Conservation (phyloP, 345 rosid species). For the Salix koriyanagi region DNA sequence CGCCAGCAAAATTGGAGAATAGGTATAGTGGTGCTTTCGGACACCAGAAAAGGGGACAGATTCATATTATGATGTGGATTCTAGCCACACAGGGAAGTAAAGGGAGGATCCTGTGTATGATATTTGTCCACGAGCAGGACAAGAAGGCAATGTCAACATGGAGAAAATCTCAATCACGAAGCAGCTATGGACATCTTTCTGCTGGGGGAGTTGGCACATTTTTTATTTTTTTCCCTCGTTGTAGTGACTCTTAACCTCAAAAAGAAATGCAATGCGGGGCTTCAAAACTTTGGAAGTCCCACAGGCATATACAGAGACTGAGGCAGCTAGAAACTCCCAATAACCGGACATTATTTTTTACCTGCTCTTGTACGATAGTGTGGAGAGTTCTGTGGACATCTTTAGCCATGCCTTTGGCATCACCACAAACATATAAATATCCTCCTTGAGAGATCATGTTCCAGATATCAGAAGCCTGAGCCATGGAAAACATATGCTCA, state of each 20-base stretch:
- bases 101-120: not conserved
- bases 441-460: constrained; percentile 67
- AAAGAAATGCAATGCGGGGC: not conserved
- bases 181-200: not conserved
- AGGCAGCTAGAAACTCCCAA: not conserved
- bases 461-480: constrained; percentile 84
- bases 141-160: not conserved
- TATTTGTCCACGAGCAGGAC: not conserved
- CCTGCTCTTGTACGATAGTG: constrained; percentile 85
- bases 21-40: not conserved
- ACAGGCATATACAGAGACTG: no score
- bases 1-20: no score
- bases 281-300: no score
- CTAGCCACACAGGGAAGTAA: not conserved
- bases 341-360: not conserved
- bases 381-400: constrained; percentile 92
- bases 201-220: not conserved
- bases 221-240: not conserved
- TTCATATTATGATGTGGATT: not conserved
- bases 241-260: not conserved
- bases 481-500: not conserved
- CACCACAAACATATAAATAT: constrained; percentile 91
- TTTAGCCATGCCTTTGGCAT: constrained; percentile 98
- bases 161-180: not conserved
- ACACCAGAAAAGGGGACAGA: not conserved